A percentile compares a stretch with the other conserved stretches of the same genome.
phyloP scores from a whole-genome alignment of 2,329 filamentous ascomycete genomes.

The Aspergillus fijiensis region DNA sequence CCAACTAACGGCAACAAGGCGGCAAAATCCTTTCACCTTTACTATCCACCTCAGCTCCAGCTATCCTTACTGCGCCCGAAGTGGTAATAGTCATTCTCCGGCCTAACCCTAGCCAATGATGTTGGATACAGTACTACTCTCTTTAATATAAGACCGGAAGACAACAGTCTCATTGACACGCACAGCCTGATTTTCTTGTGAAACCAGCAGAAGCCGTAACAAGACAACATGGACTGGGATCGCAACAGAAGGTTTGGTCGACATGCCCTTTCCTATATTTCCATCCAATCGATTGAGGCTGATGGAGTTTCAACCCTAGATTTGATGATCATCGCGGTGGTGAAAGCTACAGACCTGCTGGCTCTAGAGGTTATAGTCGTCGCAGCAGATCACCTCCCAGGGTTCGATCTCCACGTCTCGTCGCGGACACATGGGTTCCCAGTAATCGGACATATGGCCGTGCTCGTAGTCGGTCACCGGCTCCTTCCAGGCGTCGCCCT shows the following conservation, averaged over 20 bases:
- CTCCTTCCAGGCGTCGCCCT: slow-evolving; percentile 42
- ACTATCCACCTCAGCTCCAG: too few relatives aligned
- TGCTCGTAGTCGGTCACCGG: slow-evolving; percentile 45
- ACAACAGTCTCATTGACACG: too few relatives aligned
- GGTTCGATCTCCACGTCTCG: slow-evolving; percentile 38
- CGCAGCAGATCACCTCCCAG: slow-evolving; percentile 39
- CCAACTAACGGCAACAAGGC: too few relatives aligned
- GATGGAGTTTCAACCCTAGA: slow-evolving; percentile 21
- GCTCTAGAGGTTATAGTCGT: slow-evolving; percentile 38
- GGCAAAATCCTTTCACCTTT: too few relatives aligned
- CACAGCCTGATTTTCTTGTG: too few relatives aligned
- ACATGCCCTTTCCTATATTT: neutral
- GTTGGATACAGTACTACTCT: too few relatives aligned
- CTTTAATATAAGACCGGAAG: too few relatives aligned
- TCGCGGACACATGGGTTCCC: slow-evolving; percentile 46
- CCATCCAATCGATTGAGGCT: slow-evolving; percentile 5
- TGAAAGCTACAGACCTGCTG: slow-evolving; percentile 45
- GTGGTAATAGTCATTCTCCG: too few relatives aligned
- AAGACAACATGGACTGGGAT: slow-evolving; percentile 38
- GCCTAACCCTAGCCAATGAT: too few relatives aligned
- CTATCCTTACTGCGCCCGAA: too few relatives aligned
- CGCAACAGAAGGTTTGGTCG: slow-evolving; percentile 44
- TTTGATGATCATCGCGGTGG: slow-evolving; percentile 45
- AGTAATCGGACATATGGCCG: slow-evolving; percentile 34
- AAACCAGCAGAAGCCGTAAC: too few relatives aligned